Evolutionary conservation across 257 asterid species (phyloP), one percentile per base, ranked within the genome.

Genomic region (Penstemon eatonii): DNA sequence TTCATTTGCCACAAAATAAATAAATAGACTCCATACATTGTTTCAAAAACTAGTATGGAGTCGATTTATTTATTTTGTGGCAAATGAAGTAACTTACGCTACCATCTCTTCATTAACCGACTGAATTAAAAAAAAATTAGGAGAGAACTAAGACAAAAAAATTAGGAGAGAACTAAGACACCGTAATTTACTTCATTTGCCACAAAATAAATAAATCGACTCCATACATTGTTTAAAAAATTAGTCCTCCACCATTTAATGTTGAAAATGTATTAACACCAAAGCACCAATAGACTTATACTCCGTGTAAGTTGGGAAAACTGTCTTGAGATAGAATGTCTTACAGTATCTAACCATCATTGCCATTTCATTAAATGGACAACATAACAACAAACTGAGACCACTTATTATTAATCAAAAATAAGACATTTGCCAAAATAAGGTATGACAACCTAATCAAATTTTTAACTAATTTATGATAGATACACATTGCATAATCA

Each of bases 191-290:
- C 18, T 15, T 15, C 18, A 15, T 15, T 15, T 15, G 18, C 18
- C 18, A 51, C 15, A 39, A 15, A 42, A 63, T 52, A 9, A 60
- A 66, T 53, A 11, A 64, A 59, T 8, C 8, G 11, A 13, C 44
- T 51, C 8, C 37, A 50, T 6, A 19, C 25, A 56, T 47, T 37
- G 46, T 47, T 46, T 39, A 67, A 40, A 37, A 68, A 55, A 39
- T 47, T 46, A 41, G 10, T 51, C 49, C 13, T 66, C 46, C 42
- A 38, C 19, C 61, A 55, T 53, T 56, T 33, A 59, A 59, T 43
- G 8, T 15, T 3, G 39, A 11, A 8, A n/a, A 59, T 42, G 63
- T 15, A 49, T 42, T 18, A 52, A 12, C 49, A 11, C 7, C 11
- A 19, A 18, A 50, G 8, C 6, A 43, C 38, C 49, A 60, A 67